Conservation (phyloP, 768 basidiomycete genomes). For the Tylopilus rubrobrunneus region DNA sequence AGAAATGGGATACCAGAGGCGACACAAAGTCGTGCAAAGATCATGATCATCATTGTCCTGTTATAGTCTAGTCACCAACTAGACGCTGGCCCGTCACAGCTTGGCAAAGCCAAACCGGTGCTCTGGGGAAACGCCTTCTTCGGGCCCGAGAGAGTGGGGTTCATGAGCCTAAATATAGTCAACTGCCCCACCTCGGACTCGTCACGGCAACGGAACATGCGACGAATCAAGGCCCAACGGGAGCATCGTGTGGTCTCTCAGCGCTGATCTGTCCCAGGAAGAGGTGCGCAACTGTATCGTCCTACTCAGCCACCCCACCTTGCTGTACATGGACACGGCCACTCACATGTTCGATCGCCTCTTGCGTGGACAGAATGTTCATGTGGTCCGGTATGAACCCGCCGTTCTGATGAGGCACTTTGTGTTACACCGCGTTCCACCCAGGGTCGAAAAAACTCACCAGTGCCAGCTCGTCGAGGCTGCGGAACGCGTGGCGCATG, state of each 20-base stretch:
- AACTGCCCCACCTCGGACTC: too few species aligned
- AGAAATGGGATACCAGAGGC: background rate
- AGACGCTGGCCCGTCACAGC: background rate
- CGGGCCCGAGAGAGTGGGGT: background rate
- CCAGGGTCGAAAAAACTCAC: conserved; percentile 36
- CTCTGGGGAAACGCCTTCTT: background rate
- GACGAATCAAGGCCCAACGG: conserved; percentile 50
- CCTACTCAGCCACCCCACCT: conserved; percentile 1
- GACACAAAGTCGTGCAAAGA: background rate
- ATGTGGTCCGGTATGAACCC: conserved; percentile 66
- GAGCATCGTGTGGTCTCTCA: conserved; percentile 51
- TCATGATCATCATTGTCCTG: background rate
- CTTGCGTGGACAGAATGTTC: conserved; percentile 59
- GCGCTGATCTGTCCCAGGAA: conserved; percentile 45
- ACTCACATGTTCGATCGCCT: conserved; percentile 58
- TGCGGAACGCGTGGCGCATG: conserved; percentile 61
- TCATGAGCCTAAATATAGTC: background rate
- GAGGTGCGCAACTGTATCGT: conserved; percentile 45
- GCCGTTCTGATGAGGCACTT: conserved; percentile 38
- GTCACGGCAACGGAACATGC: conserved; percentile 17
- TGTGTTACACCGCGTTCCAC: background rate
- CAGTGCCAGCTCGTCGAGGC: conserved; percentile 58
- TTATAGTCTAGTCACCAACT: background rate
- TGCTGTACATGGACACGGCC: background rate
- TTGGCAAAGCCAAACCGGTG: background rate